Evolutionary conservation across 2,329 filamentous ascomycete species (phyloP), one percentile per base, ranked within the genome.

Genomic region (Huntiella bhutanensis): DNA sequence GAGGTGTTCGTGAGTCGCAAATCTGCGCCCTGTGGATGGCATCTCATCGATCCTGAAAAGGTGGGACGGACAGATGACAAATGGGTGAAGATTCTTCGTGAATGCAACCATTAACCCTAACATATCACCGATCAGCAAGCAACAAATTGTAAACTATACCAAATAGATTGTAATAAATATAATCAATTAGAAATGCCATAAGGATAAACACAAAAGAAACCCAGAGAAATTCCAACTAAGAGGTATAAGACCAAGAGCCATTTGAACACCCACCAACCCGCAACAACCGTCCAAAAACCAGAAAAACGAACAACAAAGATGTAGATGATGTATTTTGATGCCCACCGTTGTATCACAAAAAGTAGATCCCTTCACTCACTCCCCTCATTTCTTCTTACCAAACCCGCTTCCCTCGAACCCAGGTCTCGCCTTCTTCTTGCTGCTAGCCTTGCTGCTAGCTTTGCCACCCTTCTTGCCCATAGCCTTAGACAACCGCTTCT

Each of bases 401-500:
- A 49, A 49, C 4, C 43, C 43, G 16, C 43, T 49, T 12, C 48
- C 48, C 36, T 49, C 48, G 41, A 50, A 50, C 13, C 48, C 48
- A 33, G 48, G 48, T 34, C 48, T 44, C 19, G 45, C 41, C 48
- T 50, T 47, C 33, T 50, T 50, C 48, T 47, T 47, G 5, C 46
- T 42, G 3, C 40, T 42, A 2, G 43, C 17, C 4, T 15, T 16
- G 5, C 46, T 42, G 3, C 40, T 42, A 2, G 43, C 17, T 2
- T 15, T 16, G 19, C 48, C 41, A n/a, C 45, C 40, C 43, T 52
- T 52, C 49, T 51, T 51, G 17, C 50, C 47, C 40, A 37, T 3
- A 13, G 19, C 48, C 44, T 45, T 77, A 33, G 68, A 71, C 47
- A 69, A 70, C 53, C 69, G 70, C 46, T 74, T 72, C 44, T 66